Percentiles rank a stretch among this genome's conserved stretches.
Conservation (phyloP, 1,284 basidiomycete species). For the Fomitopsis betulina region DNA sequence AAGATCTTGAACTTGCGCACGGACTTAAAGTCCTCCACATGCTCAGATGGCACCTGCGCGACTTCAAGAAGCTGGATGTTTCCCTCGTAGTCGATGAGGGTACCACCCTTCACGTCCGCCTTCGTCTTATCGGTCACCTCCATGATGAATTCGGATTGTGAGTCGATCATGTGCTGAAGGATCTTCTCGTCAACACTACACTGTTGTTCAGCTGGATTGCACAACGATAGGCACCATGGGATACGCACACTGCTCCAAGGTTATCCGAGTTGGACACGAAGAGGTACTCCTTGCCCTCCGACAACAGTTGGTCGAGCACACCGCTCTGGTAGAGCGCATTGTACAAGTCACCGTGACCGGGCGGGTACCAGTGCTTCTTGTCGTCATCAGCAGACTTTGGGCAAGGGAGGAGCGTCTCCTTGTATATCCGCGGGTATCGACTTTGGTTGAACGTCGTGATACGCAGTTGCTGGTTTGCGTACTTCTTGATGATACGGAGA, state of each 20-base stretch:
- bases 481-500: slow-evolving; percentile 98
- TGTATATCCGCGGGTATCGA: slow-evolving; percentile 95
- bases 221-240: background rate
- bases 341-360: slow-evolving; percentile 97
- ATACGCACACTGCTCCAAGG: slow-evolving; percentile 79
- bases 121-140: slow-evolving; percentile 99
- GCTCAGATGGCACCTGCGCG: slow-evolving; percentile 97
- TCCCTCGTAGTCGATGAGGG: slow-evolving; percentile 95
- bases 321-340: slow-evolving; percentile 94
- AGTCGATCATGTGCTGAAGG: slow-evolving; percentile 88
- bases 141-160: slow-evolving; percentile 91
- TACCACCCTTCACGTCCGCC: slow-evolving; percentile 99
- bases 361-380: slow-evolving; percentile 98
- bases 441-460: slow-evolving; percentile 98
- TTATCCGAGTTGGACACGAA: slow-evolving; percentile 99
- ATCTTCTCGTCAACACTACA: slow-evolving; percentile 71
- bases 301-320: slow-evolving; percentile 90
- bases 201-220: background rate
- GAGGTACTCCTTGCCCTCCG: slow-evolving; percentile 97
- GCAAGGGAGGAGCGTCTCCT: slow-evolving; percentile 90
- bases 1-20: slow-evolving; percentile 64
- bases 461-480: slow-evolving; percentile 95
- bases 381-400: slow-evolving; percentile 85
- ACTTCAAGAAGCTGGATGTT: slow-evolving; percentile 94
- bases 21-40: slow-evolving; percentile 98